These are phyloP conservation scores for Pogostemon cablin DNA, from an alignment of 257 asterid species.

Conservation along the genomic window DNA sequence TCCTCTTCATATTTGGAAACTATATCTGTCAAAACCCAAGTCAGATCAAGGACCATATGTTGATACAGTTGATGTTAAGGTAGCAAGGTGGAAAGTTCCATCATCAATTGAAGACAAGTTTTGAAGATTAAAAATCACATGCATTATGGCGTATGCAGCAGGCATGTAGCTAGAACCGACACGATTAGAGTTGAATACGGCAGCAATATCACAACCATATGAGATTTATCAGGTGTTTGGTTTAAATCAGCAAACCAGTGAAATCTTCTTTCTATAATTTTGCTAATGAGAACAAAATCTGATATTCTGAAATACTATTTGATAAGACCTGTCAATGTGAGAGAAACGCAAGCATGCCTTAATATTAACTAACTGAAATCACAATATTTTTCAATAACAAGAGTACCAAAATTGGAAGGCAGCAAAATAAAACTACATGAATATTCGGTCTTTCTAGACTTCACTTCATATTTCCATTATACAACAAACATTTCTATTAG, in stretches of 20 bases:
- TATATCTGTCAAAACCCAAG: slow-evolving; percentile 54
- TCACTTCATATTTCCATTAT: slow-evolving; percentile 16
- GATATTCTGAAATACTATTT: background rate
- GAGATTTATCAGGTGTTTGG: background rate
- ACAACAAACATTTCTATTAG: background rate
- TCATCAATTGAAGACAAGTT: slow-evolving; percentile 3
- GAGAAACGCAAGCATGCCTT: background rate
- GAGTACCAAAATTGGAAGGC: slow-evolving; percentile 2
- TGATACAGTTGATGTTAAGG: slow-evolving; percentile 23
- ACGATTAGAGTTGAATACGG: background rate
- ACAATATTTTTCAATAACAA: background rate
- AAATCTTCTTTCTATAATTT: slow-evolving; percentile 4
- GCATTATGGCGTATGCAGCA: slow-evolving; percentile 4
- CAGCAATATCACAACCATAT: background rate
- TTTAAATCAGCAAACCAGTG: background rate
- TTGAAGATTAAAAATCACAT: background rate
- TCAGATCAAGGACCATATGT: slow-evolving; percentile 21
- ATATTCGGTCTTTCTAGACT: slow-evolving; percentile 9
- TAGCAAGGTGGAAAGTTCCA: background rate
- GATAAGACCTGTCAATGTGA: background rate
- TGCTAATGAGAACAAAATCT: slow-evolving; percentile 1
- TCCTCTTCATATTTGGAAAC: slow-evolving; percentile 86
- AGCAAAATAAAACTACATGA: background rate
- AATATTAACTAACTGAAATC: background rate
- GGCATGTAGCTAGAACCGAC: background rate